Evolutionary conservation across 495 filamentous ascomycete species (phyloP), one percentile per base, ranked within the genome.

Genomic region (Physcia stellaris): DNA sequence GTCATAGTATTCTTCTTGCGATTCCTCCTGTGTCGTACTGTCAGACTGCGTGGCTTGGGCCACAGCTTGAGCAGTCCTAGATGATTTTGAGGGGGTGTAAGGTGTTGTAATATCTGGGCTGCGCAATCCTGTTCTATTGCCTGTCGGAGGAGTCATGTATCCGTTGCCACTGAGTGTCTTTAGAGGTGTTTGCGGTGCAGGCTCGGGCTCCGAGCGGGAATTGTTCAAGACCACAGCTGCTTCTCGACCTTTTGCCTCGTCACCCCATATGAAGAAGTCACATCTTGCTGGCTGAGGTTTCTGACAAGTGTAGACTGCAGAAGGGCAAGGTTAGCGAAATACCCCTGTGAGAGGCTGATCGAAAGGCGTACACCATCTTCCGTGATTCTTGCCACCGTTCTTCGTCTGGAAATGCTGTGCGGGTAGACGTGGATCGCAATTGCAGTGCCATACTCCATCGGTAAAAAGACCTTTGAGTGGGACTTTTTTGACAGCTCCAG

Each of bases 241-340:
- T 48, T 82, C 76, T 12, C 75, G 66, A 15, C 41, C 42, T 24
- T 66, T 56, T 0, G 80, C 80, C n/a, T 73, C 68, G 20, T 74
- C 69, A 20, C 66, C 63, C 72, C 75, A 86, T 2, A 85, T 57
- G 52, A 84, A 87, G 63, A 86, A 86, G 12, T 63, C 59, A 55
- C 82, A 87, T 26, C 62, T 58, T 29, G 62, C 47, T 1, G 57
- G 47, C 21, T 63, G 59, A 6, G 58, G 51, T 43, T 70, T 67
- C 40, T 70, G 70, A 52, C 81, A 86, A 5, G 64, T 73, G 49
- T 79, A 84, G 54, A 86, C 68, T 72, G 19, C 17, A 4, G 29
- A 21, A 7, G 22, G 11, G 36, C 19, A 37, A 18, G 34, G 30
- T 46, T 26, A 45, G 41, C 42, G 17, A 35, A 26, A n/a, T 12